Evolutionary conservation across 2,329 filamentous ascomycete genomes (phyloP), one percentile per base, ranked within the genome.

Genomic region (Fusarium vanettenii): DNA sequence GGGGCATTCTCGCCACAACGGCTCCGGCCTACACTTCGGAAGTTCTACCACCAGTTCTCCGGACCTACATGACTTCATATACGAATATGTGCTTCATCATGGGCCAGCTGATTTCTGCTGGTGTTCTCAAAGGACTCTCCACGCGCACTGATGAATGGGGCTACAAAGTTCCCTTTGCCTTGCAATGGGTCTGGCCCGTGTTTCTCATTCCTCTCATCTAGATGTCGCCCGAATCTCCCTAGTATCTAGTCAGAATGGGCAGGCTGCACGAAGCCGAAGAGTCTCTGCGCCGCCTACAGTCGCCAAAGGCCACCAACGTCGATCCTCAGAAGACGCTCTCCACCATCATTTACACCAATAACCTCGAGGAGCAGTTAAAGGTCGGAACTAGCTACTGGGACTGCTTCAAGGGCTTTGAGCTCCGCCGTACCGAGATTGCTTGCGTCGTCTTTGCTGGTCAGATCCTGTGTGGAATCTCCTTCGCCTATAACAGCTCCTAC

Each of bases 141-240:
- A 60, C 77, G 41, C 79, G 81, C 35, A 67, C 76, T 2, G 74
- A 81, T 11, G 72, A 86, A 59, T 87, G 84, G 83, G 82, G 83
- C 0, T 88, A 86, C 76, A 80, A 83, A 11, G 85, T 84, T 18
- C 86, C 86, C 1, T 88, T 85, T 66, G 86, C 82, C 2, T 64
- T 87, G 4, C 86, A 88, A 73, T 88, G 87, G 86, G 71, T 83
- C 4, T 88, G 85, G 82, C 85, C 86, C 0, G 78, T 84, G 1
- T 80, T 84, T 5, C 80, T 88, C 4, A 71, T 87, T 13, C 71
- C 83, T 0, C 78, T 80, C 2, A 77, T 86, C 5, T 69, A 76
- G 8, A 84, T 87, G 25, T 84, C 85, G 1, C 87, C 87, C 0
- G 87, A 88, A 71, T 85, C 84, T 2, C 87, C 87, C 0, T 80